phyloP scores from a whole-genome alignment of 2,329 filamentous ascomycete genomes.

The Botryosphaeria dothidea region DNA sequence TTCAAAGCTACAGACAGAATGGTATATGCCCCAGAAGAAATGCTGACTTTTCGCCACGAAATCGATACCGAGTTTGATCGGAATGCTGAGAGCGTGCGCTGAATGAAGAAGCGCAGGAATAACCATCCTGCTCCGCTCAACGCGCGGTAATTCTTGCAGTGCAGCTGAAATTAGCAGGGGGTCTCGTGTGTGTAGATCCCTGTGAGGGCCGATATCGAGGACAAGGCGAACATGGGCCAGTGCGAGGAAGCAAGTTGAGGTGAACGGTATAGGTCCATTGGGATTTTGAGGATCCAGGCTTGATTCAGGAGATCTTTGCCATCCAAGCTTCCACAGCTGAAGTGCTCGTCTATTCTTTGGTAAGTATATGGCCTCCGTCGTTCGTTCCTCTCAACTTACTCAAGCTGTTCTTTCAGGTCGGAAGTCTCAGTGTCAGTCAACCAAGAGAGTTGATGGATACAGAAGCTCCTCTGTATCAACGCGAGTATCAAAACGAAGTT shows the following conservation, averaged over 20 bases:
- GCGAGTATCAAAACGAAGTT: conserved; percentile 35
- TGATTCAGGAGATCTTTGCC: conserved; percentile 37
- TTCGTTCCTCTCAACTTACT: no score
- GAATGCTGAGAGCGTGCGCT: conserved; percentile 57
- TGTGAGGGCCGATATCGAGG: conserved; percentile 47
- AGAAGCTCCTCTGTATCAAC: conserved; percentile 31
- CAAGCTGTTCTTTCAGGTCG: conserved; percentile 27
- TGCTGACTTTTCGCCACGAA: conserved; percentile 57
- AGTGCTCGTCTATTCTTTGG: conserved; percentile 27
- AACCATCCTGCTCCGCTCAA: conserved; percentile 51
- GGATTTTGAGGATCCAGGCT: conserved; percentile 39
- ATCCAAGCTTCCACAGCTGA: conserved; percentile 36
- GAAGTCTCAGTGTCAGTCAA: conserved; percentile 26
- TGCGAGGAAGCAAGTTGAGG: conserved; percentile 48
- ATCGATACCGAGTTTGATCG: conserved; percentile 56
- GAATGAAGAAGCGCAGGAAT: conserved; percentile 55
- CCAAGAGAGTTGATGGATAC: conserved; percentile 31
- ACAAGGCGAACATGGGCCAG: conserved; percentile 51
- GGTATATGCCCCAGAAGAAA: conserved; percentile 60
- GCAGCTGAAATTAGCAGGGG: conserved; percentile 43
- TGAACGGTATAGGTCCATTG: conserved; percentile 40
- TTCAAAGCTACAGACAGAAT: conserved; percentile 56
- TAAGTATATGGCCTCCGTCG: not conserved
- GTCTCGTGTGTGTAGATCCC: conserved; percentile 48
- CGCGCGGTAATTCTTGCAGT: conserved; percentile 38